Evolutionary conservation across 2,329 filamentous ascomycete genomes (phyloP), one percentile per base, ranked within the genome.

Genomic region (Graphilbum fragrans): DNA sequence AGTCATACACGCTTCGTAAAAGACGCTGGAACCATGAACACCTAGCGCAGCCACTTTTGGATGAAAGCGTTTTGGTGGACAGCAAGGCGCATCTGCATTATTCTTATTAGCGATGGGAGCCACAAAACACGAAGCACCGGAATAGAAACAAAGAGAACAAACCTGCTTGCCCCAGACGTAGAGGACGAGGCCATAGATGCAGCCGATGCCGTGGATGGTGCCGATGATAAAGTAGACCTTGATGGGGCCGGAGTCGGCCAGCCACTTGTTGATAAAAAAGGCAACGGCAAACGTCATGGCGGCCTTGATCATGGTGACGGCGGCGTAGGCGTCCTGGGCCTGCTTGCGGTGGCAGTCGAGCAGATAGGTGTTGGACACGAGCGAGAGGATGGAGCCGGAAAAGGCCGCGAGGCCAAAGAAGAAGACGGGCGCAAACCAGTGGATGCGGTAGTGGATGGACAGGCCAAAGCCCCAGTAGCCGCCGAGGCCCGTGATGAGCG

Each of bases 401-500:
- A 44, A 44, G 3, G 42, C 35, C 11, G 35, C 33, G 29, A 40
- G 19, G 27, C 61, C 62, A 51, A 64, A 60, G 1, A 58, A 60
- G 39, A 63, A 53, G 3, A 65, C 54, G 20, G 58, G 53, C 8
- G 59, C 62, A 35, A 61, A 57, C 62, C 63, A 67, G 37, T 65
- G 63, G 6, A 64, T 48, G 4, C 51, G 36, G 41, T 60, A 49
- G 41, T 60, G 58, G 4, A 64, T 61, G 6, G 66, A 66, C 1
- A 69, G 63, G 32, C 67, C 67, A 64, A 65, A 70, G 5, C 67
- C 47, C 39, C 69, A 58, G 22, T 69, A 54, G 3, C 62, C 63
- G 5, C 58, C 58, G 2, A 58, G 59, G 1, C 62, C 64, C 42
- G 65, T 52, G 1, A 66, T 19, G 2, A 60, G 51, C 2, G 65